A percentile compares a stretch with the other conserved stretches of the same genome.
Evolutionary conservation across 805 yeast species (phyloP).

Genomic region (Metschnikowia kunwiensis): DNA sequence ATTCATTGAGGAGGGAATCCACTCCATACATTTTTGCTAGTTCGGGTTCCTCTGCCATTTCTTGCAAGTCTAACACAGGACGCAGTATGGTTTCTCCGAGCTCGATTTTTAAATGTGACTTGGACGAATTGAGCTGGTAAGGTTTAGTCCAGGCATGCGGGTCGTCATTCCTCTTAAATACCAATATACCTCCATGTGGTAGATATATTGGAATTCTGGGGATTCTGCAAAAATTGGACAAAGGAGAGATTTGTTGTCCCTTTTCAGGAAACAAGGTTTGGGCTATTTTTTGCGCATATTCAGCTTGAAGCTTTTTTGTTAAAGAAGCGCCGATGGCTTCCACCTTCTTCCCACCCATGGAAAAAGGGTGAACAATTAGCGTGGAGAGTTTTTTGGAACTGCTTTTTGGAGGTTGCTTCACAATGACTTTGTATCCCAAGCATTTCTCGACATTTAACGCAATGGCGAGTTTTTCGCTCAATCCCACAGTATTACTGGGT

Average conservation of each 20-base stretch:
- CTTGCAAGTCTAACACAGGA: conserved; percentile 39
- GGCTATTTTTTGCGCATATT: conserved; percentile 21
- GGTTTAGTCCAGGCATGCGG: conserved; percentile 41
- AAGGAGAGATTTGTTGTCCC: conserved; percentile 29
- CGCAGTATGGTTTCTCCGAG: conserved; percentile 49
- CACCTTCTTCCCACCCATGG: conserved; percentile 38
- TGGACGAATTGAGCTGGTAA: conserved; percentile 23
- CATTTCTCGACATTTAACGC: conserved; percentile 51
- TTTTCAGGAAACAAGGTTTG: conserved; percentile 18
- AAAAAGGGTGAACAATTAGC: conserved; percentile 53
- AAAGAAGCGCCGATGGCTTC: conserved; percentile 26
- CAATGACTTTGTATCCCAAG: conserved; percentile 52
- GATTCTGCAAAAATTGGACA: conserved; percentile 51
- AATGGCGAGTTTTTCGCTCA: conserved; percentile 52
- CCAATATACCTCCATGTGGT: conserved; percentile 60
- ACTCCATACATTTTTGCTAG: conserved; percentile 52
- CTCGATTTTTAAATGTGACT: conserved; percentile 39
- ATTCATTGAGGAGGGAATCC: conserved; percentile 40
- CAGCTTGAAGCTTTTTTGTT: conserved; percentile 27
- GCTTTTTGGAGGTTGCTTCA: conserved; percentile 44
- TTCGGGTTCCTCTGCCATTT: conserved; percentile 7
- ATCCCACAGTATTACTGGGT: conserved; percentile 42
- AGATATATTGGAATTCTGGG: conserved; percentile 48
- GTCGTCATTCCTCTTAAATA: conserved; percentile 47
- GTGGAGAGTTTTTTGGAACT: conserved; percentile 38